These are phyloP conservation scores for Collybiopsis confluens DNA, from an alignment of 768 basidiomycete genomes.

Conservation along the genomic window DNA sequence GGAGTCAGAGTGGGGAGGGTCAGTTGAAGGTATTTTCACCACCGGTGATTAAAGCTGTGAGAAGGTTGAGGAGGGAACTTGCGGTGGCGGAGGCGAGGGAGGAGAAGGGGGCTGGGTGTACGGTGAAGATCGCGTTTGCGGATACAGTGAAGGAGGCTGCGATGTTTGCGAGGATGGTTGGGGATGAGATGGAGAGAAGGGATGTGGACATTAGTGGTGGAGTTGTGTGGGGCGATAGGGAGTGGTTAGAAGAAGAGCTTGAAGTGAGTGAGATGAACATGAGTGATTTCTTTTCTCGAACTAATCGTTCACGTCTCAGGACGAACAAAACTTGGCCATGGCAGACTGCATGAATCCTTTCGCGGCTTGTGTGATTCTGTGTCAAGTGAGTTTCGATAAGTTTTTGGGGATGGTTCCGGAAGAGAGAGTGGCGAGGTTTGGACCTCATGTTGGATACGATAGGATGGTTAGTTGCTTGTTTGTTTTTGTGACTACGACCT, in stretches of 20 bases:
- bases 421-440: constrained; percentile 29
- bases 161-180: constrained; percentile 47
- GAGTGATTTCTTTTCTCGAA: neutral
- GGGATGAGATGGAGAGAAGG: constrained; percentile 47
- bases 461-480: constrained; percentile 33
- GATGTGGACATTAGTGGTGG: constrained; percentile 41
- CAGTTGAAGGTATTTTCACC: constrained; percentile 52
- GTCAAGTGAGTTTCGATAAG: constrained; percentile 32
- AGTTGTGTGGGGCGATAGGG: constrained; percentile 52
- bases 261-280: constrained; percentile 33
- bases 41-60: constrained; percentile 65
- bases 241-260: constrained; percentile 58
- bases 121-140: constrained; percentile 59
- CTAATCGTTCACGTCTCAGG: constrained; percentile 31
- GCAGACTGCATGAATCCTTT: constrained; percentile 45
- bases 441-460: constrained; percentile 29
- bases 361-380: constrained; percentile 42
- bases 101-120: constrained; percentile 39
- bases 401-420: constrained; percentile 36
- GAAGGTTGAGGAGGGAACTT: constrained; percentile 60
- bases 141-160: constrained; percentile 56
- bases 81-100: constrained; percentile 58
- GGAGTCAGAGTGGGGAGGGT: constrained; percentile 6
- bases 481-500: neutral
- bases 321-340: constrained; percentile 53